Conservation (phyloP, 768 basidiomycete species). For the Podaxis sp. region DNA sequence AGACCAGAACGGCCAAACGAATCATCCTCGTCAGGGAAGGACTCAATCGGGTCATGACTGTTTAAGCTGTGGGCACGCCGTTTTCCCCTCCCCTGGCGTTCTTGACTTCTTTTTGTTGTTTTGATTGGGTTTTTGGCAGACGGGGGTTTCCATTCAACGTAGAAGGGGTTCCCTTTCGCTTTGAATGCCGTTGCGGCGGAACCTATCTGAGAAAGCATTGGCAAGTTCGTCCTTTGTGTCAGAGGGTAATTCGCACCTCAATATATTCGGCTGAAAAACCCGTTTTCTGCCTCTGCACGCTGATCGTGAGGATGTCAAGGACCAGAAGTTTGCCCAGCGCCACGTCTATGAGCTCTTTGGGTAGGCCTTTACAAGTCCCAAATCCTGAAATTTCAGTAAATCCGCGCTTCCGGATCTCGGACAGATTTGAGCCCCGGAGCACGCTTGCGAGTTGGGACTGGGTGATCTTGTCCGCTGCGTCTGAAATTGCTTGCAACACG, state of each 20-base stretch:
- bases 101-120: neutral
- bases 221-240: neutral
- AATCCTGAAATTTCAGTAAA: conserved; percentile 43
- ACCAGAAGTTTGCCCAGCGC: conserved; percentile 55
- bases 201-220: neutral
- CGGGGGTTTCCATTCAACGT: conserved; percentile 11
- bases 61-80: neutral
- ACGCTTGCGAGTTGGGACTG: conserved; percentile 53
- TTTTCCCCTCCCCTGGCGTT: neutral
- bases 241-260: conserved; percentile 31
- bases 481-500: conserved; percentile 46
- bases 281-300: conserved; percentile 32
- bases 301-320: conserved; percentile 44
- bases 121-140: neutral
- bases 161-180: neutral
- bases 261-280: conserved; percentile 52
- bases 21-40: conserved; percentile 4
- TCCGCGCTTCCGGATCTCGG: conserved; percentile 40
- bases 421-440: conserved; percentile 58
- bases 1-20: neutral
- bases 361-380: conserved; percentile 49
- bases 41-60: conserved; percentile 5
- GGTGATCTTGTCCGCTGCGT: conserved; percentile 51
- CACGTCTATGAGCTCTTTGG: conserved; percentile 55
- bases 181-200: neutral